These are phyloP conservation scores for Clonostachys rhizophaga DNA, from an alignment of 2,329 filamentous ascomycete species.

Conservation along the genomic window DNA sequence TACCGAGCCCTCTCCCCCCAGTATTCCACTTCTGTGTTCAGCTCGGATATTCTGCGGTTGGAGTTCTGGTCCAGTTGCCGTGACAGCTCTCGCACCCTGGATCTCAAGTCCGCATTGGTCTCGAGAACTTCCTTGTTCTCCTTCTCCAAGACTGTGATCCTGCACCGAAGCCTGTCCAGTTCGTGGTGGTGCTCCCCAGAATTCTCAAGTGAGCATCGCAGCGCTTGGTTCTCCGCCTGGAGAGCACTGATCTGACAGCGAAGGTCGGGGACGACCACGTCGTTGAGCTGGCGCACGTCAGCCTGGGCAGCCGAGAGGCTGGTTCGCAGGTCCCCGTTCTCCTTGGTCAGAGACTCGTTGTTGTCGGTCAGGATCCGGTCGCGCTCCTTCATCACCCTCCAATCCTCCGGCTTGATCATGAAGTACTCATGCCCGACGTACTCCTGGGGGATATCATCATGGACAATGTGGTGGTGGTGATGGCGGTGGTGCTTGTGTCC, in stretches of 20 bases:
- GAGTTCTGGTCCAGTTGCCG: constrained; percentile 9
- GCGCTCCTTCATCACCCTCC: constrained; percentile 26
- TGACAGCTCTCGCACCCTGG: constrained; percentile 15
- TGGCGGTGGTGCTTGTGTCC: constrained; percentile 19
- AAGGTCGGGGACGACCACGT: constrained; percentile 25
- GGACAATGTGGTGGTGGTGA: constrained; percentile 16
- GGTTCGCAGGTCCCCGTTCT: constrained; percentile 25
- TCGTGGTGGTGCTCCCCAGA: constrained; percentile 20
- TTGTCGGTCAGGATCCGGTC: constrained; percentile 25
- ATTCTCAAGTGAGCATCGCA: constrained; percentile 29
- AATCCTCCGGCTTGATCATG: constrained; percentile 26
- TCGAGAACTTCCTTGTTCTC: constrained; percentile 23
- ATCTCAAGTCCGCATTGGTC: constrained; percentile 18
- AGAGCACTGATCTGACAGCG: constrained; percentile 28
- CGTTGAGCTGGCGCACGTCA: constrained; percentile 24
- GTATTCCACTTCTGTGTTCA: constrained; percentile 9
- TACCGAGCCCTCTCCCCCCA: constrained; percentile 9
- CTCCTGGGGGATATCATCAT: constrained; percentile 9
- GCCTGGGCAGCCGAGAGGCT: constrained; percentile 24
- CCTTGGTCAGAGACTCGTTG: constrained; percentile 23
- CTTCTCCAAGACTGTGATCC: constrained; percentile 24
- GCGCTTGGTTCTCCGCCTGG: constrained; percentile 27
- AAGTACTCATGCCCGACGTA: constrained; percentile 21
- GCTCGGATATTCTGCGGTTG: constrained; percentile 13
- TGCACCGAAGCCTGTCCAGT: constrained; percentile 22